phyloP scores from a whole-genome alignment of 2,329 filamentous ascomycete genomes.

The Aspergillus amoenus region DNA sequence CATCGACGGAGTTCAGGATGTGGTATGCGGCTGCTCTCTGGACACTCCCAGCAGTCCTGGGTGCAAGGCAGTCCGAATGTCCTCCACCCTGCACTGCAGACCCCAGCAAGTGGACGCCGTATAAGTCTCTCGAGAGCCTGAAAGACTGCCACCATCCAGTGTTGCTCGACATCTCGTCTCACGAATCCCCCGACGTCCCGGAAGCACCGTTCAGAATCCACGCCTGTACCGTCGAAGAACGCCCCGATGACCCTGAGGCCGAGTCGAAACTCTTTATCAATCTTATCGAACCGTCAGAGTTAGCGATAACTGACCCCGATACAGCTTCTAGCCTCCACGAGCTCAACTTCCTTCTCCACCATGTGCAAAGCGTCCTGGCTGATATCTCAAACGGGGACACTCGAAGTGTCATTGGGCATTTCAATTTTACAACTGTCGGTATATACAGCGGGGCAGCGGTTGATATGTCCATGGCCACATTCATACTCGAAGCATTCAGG shows the following conservation, averaged over 20 bases:
- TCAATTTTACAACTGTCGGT: conserved; percentile 2
- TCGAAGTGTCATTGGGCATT: not conserved
- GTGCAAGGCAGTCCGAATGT: not conserved
- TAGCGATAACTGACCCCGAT: not conserved
- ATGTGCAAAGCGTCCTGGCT: not conserved
- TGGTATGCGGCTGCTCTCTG: not conserved
- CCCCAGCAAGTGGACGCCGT: conserved; percentile 5
- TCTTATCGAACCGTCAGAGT: too few relatives aligned
- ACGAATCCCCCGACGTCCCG: not conserved
- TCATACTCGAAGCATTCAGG: not conserved
- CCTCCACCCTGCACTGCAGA: conserved; percentile 1
- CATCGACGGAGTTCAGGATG: not conserved
- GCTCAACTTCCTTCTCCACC: not conserved
- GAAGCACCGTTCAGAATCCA: not conserved
- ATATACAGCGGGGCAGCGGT: not conserved
- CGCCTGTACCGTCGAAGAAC: conserved; percentile 1
- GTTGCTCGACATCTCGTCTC: conserved; percentile 2
- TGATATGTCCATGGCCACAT: not conserved
- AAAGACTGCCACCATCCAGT: conserved; percentile 5
- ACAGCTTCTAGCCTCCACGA: not conserved
- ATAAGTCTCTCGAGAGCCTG: not conserved
- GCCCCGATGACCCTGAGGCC: not conserved
- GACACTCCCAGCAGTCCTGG: not conserved
- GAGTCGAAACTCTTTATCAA: not conserved
- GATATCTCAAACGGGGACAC: not conserved